Conservation (phyloP, 2,329 filamentous ascomycete genomes). For the Pseudocercospora macadamiae region DNA sequence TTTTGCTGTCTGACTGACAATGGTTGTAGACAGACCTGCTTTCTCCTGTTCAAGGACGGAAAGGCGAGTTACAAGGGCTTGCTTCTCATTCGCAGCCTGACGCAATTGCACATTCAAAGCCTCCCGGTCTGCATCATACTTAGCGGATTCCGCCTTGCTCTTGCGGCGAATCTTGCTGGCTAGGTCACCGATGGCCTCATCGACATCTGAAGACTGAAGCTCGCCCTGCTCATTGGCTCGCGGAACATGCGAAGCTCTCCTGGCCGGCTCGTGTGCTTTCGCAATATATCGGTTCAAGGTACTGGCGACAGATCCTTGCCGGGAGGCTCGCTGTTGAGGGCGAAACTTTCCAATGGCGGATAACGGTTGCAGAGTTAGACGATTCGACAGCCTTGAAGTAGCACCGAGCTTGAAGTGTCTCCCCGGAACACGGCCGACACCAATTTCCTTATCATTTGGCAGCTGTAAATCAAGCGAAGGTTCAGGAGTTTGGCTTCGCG, state of each 20-base stretch:
- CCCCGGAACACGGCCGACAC: neutral
- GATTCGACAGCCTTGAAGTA: neutral
- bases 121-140: conserved; percentile 6
- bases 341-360: neutral
- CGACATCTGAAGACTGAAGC: neutral
- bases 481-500: too few species aligned
- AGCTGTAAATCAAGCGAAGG: too few species aligned
- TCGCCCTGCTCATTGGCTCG: too few species aligned
- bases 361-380: neutral
- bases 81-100: neutral
- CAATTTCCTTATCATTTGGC: neutral
- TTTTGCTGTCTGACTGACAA: conserved; percentile 22
- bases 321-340: neutral
- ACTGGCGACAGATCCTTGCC: too few species aligned
- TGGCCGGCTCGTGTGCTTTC: too few species aligned
- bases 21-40: neutral
- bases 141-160: neutral
- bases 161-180: neutral
- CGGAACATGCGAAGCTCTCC: too few species aligned
- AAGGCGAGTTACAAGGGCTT: conserved; percentile 5
- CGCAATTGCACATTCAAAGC: conserved; percentile 5
- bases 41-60: conserved; percentile 20
- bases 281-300: too few species aligned
- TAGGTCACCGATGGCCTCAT: neutral
- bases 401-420: neutral